Evolutionary conservation across 1,284 basidiomycete species (phyloP), one percentile per base, ranked within the genome.

Genomic region (Mycena citricolor): DNA sequence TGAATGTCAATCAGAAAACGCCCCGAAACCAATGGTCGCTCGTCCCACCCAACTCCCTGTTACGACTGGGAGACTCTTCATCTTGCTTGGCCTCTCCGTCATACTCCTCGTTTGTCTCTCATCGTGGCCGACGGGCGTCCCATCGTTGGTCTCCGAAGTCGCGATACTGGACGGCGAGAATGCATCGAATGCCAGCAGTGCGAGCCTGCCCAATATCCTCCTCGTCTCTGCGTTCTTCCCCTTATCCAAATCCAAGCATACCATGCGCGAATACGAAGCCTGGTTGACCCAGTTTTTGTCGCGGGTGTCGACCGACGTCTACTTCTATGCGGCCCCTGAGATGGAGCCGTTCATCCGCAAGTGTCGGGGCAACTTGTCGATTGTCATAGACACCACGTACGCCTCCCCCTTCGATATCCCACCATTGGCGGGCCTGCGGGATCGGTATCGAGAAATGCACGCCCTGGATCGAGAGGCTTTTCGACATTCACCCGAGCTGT

Each of bases 191-290:
- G 29, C 13, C 41, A 20, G 19, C 11, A 30, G 4, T 8, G 24
- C 21, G 12, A 24, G 7, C 6, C 5, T 10, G 26, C 26, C 47
- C 14, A 47, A 46, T 5, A 67, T 74, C 45, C 67, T 80, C 23
- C 67, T 80, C 33, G 76, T 79, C 5, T 70, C 76, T 5, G 72
- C 75, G 1, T 68, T 77, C 55, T 78, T 71, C 53, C 76, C 74
- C 0, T 63, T 77, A 8, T 47, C 65, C 0, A 70, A 69, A 39
- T 70, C 75, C 12, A 77, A 77, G 54, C 74, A 79, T 53, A 55
- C 70, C 4, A 50, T 63, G n/a, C 53, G 57, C n/a, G 70, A 74
- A 8, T 77, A 77, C 56, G 56, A 57, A 3, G 12, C 38, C 5
- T 76, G 73, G 74, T 59, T 77, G 1, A 41, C 55, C 3, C 56